phyloP scores from a whole-genome alignment of 306 rosid genomes.

The Prunus padus region DNA sequence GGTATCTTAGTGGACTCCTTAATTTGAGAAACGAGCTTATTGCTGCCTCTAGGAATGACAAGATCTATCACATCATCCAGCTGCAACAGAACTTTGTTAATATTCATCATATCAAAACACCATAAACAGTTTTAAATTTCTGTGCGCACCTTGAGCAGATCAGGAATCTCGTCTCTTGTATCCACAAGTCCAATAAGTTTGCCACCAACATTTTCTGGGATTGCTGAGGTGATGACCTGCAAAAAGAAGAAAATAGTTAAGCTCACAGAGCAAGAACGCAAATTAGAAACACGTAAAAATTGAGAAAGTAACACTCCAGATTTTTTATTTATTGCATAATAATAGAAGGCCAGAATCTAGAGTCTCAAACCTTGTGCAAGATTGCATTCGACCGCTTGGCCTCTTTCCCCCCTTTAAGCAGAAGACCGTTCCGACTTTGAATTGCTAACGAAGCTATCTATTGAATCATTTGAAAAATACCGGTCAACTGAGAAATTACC shows the following conservation, averaged over 20 bases:
- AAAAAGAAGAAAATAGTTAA: slow-evolving; percentile 10
- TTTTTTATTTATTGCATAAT: background rate
- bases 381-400: slow-evolving; percentile 70
- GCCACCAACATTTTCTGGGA: slow-evolving; percentile 63
- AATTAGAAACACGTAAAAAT: background rate
- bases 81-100: slow-evolving; percentile 46
- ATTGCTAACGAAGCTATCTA: slow-evolving; percentile 90
- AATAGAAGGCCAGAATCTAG: background rate
- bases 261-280: slow-evolving; percentile 7
- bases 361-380: slow-evolving; percentile 74
- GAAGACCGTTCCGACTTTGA: slow-evolving; percentile 87
- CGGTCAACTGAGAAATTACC: slow-evolving; percentile 20
- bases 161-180: slow-evolving; percentile 84
- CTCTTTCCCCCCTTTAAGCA: slow-evolving; percentile 94
- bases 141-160: slow-evolving; percentile 73
- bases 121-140: slow-evolving; percentile 3
- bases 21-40: slow-evolving; percentile 80
- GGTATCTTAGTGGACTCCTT: slow-evolving; percentile 89
- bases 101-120: slow-evolving; percentile 20
- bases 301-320: slow-evolving; percentile 3
- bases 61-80: slow-evolving; percentile 95
- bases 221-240: slow-evolving; percentile 72
- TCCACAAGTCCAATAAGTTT: slow-evolving; percentile 86
- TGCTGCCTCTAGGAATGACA: slow-evolving; percentile 95
- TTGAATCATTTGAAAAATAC: slow-evolving; percentile 18